Conservation (phyloP, 305 asterid genomes). For the Fraxinus nigra region DNA sequence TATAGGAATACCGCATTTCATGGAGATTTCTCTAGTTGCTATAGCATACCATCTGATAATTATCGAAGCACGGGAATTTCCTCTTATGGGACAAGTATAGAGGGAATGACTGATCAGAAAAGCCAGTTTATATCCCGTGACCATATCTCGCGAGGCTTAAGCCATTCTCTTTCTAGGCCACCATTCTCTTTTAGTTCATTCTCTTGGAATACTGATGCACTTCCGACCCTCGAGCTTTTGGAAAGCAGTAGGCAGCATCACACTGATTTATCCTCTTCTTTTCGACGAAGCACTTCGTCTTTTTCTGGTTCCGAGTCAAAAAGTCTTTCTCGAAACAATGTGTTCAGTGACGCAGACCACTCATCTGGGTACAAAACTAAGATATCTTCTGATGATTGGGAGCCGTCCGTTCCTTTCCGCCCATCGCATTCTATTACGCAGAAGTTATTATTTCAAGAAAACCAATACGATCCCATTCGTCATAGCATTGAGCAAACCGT, state of each 20-base stretch:
- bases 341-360: slow-evolving; percentile 26
- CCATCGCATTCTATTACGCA: slow-evolving; percentile 65
- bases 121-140: slow-evolving; percentile 25
- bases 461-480: slow-evolving; percentile 47
- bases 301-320: slow-evolving; percentile 46
- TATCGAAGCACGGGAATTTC: slow-evolving; percentile 27
- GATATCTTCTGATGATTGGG: slow-evolving; percentile 58
- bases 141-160: slow-evolving; percentile 27
- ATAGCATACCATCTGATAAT: slow-evolving; percentile 30
- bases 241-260: slow-evolving; percentile 35
- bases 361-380: slow-evolving; percentile 28
- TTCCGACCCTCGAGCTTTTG: slow-evolving; percentile 31
- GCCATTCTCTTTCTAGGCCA: slow-evolving; percentile 31
- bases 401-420: slow-evolving; percentile 70
- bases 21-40: slow-evolving; percentile 34
- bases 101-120: slow-evolving; percentile 29
- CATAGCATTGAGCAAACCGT: slow-evolving; percentile 40
- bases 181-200: slow-evolving; percentile 44
- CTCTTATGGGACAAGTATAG: slow-evolving; percentile 29
- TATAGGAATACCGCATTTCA: slow-evolving; percentile 26
- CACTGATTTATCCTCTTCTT: slow-evolving; percentile 42
- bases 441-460: slow-evolving; percentile 47
- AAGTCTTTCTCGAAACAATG: slow-evolving; percentile 28
- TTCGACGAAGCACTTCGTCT: slow-evolving; percentile 38
- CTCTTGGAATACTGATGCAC: slow-evolving; percentile 38